These are phyloP conservation scores for Coemansia sp. DNA, from an alignment of 192 early-diverging fungal species.

Conservation along the genomic window DNA sequence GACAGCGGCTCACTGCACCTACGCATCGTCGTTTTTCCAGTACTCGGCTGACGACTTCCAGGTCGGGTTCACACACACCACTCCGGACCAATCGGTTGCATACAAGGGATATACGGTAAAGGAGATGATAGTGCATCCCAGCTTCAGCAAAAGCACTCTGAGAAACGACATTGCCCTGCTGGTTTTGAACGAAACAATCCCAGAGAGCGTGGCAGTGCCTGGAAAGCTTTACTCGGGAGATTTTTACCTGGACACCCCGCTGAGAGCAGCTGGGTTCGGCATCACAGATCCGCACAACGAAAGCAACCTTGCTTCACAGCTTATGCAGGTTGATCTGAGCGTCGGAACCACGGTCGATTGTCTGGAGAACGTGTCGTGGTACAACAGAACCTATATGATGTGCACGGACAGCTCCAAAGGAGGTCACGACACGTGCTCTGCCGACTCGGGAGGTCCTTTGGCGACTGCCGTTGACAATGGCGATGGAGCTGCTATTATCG, in stretches of 20 bases:
- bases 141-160: conserved; percentile 22
- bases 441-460: conserved; percentile 50
- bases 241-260: conserved; percentile 13
- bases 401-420: conserved; percentile 39
- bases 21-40: neutral
- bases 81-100: conserved; percentile 15
- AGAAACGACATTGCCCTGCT: conserved; percentile 44
- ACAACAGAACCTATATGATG: conserved; percentile 18
- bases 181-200: conserved; percentile 21
- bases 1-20: conserved; percentile 53
- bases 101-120: conserved; percentile 26
- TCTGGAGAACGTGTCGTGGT: conserved; percentile 9
- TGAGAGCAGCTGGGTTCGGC: conserved; percentile 48
- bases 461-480: conserved; percentile 19
- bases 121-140: conserved; percentile 27
- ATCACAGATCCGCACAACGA: conserved; percentile 21
- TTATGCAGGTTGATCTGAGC: conserved; percentile 40
- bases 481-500: conserved; percentile 22
- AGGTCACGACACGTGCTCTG: conserved; percentile 50
- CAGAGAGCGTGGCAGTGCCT: conserved; percentile 7
- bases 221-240: conserved; percentile 29
- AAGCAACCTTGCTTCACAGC: conserved; percentile 11
- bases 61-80: conserved; percentile 26
- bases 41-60: conserved; percentile 20
- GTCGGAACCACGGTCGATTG: conserved; percentile 19